Evolutionary conservation across 768 basidiomycete species (phyloP), one percentile per base, ranked within the genome.

Genomic region (Kwoniella pini): DNA sequence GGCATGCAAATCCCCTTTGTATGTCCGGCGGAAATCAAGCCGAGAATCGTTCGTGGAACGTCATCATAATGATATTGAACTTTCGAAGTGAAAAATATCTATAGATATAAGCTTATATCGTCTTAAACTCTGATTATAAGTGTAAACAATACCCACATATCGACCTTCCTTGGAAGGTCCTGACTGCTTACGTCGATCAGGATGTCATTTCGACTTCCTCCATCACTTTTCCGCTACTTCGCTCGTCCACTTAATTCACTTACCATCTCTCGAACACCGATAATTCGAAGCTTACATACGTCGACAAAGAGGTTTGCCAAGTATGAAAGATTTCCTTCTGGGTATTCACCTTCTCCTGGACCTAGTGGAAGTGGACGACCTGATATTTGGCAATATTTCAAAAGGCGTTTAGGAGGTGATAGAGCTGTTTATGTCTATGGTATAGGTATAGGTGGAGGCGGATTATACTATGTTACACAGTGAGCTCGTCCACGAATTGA

Each of bases 401-500:
- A 57, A 51, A 36, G 72, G 44, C 46, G 71, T 43, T 54, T 71
- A 36, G 76, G 76, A 1, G 72, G 74, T 3, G 76, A 77, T 63
- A 59, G 76, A 31, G 74, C 70, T 3, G 54, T 77, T 0, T 68
- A 57, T 53, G 56, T 75, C 13, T 75, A 72, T 53, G 74, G 72
- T 13, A 60, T 72, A 12, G 72, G 65, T 12, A 44, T 74, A 9
- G 69, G 66, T 15, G 76, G 76, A 17, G 65, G 56, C 0, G 71
- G 63, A 1, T 21, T 71, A 9, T 77, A 77, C 54, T 77, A 77
- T 66, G 67, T 77, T 4, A 50, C 60, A 9, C 76, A 77, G 76
- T 77, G 27, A 59, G 76, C 51, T 55, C n/a, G n/a, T n/a, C n/a
- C n/a, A n/a, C n/a, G n/a, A n/a, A n/a, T n/a, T n/a, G n/a, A n/a